phyloP scores from a whole-genome alignment of 1,284 basidiomycete species.

The Mycosarcoma mackinlayi region DNA sequence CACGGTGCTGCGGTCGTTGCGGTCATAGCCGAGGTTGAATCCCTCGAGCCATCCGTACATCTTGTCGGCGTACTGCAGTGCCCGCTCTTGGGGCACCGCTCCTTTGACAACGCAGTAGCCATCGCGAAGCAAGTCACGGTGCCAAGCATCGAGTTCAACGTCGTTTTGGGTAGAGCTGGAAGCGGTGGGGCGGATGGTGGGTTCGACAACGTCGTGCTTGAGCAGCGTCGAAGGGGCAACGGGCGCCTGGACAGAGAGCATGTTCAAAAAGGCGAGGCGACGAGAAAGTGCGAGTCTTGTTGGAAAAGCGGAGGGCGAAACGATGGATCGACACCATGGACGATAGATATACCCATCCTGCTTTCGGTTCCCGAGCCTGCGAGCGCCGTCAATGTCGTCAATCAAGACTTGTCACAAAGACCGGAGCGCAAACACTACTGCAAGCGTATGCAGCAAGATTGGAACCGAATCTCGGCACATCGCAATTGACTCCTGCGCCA shows the following conservation, averaged over 20 bases:
- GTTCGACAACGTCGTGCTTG: constrained; percentile 17
- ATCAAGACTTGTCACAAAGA: too few relatives aligned
- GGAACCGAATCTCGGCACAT: too few relatives aligned
- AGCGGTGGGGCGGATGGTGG: background rate
- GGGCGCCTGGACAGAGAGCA: constrained; percentile 17
- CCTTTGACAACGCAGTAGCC: constrained; percentile 67
- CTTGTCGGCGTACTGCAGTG: constrained; percentile 63
- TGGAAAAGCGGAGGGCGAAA: too few relatives aligned
- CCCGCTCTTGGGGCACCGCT: constrained; percentile 62
- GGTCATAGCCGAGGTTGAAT: constrained; percentile 68
- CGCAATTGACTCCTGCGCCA: too few relatives aligned
- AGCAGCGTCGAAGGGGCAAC: constrained; percentile 14
- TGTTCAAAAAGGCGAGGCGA: background rate
- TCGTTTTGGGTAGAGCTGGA: background rate
- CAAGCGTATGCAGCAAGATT: too few relatives aligned
- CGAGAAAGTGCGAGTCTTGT: background rate
- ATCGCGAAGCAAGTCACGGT: constrained; percentile 44
- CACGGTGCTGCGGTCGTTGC: constrained; percentile 68
- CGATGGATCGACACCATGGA: too few relatives aligned
- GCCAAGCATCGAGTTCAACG: constrained; percentile 29
- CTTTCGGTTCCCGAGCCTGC: too few relatives aligned
- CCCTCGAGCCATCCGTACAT: constrained; percentile 68
- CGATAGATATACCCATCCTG: too few relatives aligned
- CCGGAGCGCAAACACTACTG: too few relatives aligned
- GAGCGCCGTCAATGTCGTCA: too few relatives aligned